These are phyloP conservation scores for Penicillium desertorum DNA, from an alignment of 495 filamentous ascomycete species.

Conservation along the genomic window DNA sequence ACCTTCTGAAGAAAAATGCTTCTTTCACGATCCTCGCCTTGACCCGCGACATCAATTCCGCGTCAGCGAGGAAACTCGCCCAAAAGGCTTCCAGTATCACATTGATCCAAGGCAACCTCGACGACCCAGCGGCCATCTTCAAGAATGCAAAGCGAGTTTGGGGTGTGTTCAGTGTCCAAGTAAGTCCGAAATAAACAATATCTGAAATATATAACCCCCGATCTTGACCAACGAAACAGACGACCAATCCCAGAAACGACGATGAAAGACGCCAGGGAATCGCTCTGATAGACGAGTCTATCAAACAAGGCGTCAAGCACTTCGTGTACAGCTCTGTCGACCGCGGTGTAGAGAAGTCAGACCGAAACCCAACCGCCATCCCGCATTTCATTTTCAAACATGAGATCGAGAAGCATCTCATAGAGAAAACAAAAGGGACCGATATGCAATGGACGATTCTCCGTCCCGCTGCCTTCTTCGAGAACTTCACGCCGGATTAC, in stretches of 20 bases:
- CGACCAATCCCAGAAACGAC: conserved; percentile 43
- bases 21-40: conserved; percentile 65
- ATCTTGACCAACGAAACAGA: conserved; percentile 25
- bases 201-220: conserved; percentile 33
- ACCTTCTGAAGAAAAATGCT: conserved; percentile 48
- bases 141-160: conserved; percentile 48
- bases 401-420: conserved; percentile 61
- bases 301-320: conserved; percentile 57
- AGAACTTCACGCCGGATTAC: conserved; percentile 60
- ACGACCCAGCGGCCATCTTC: conserved; percentile 55
- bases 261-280: conserved; percentile 63
- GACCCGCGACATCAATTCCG: conserved; percentile 59
- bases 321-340: conserved; percentile 71
- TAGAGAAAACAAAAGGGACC: conserved; percentile 34
- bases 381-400: conserved; percentile 66
- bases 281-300: conserved; percentile 55
- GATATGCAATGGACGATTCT: conserved; percentile 62
- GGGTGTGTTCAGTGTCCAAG: conserved; percentile 52
- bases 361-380: conserved; percentile 56
- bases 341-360: conserved; percentile 59
- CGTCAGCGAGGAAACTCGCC: conserved; percentile 52
- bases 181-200: conserved; percentile 24
- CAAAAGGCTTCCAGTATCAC: conserved; percentile 44
- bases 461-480: conserved; percentile 67
- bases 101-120: conserved; percentile 58